Evolutionary conservation across 345 rosid genomes (phyloP), one percentile per base, ranked within the genome.

Genomic region (Passiflora organensis): DNA sequence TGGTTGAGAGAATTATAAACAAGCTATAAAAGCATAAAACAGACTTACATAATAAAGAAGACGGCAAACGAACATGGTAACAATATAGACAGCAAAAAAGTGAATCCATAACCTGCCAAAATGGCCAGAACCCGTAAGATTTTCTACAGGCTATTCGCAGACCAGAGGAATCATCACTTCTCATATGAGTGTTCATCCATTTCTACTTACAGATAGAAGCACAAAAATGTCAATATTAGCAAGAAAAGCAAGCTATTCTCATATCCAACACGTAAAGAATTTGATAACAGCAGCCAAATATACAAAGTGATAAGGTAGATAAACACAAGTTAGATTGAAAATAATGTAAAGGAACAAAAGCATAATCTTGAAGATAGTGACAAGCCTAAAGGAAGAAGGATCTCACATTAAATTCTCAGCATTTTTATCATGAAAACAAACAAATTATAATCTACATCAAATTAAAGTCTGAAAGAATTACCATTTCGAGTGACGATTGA

Each of bases 71-170:
- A 80, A 86, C 55, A 61, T 75, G 55, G 98, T 81, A 58, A 88
- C 77, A 56, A 74, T 58, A 73, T 91, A 91, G 49, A 86, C 85
- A 59, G 89, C 84, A 51, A 71, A 58, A 57, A 91, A 91, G 80
- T 91, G 98, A 80, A 86, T 58, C 98, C 98, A 91, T 55, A 91
- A 84, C 87, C 98, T 91, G 77, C 56, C 60, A 65, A 54, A 72
- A 69, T 25, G 65, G 50, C 56, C 51, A 70, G 76, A 68, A 55
- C 43, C 38, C 16, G 20, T 60, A 34, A 60, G 62, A 58, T 34
- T 71, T 53, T 54, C 17, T 48, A 24, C 23, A 6, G 25, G 58
- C 16, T 16, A 51, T 41, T 15, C n/a, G 9, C 15, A 1, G 43
- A n/a, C 43, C 43, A 41, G 13, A 41, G n/a, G 4, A 6, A 41